A percentile compares a stretch with the other conserved stretches of the same genome.
Conservation (phyloP, 2,329 filamentous ascomycete species). For the Claviceps capensis region DNA sequence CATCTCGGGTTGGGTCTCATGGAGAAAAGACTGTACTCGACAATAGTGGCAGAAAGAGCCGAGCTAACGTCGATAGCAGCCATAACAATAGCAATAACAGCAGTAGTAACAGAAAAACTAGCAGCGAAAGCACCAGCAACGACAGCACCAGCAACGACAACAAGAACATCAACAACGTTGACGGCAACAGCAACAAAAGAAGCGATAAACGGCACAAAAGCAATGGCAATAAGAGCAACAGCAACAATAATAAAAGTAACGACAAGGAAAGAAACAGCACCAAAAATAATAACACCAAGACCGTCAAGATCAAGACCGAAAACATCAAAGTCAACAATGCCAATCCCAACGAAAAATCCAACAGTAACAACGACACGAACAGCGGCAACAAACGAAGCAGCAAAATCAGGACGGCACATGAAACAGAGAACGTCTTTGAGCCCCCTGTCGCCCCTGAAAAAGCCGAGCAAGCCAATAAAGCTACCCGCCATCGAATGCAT, state of each 20-base stretch:
- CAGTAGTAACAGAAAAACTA: not conserved
- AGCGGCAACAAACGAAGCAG: not conserved
- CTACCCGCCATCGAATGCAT: not conserved
- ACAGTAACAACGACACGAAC: not conserved
- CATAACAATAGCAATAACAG: not conserved
- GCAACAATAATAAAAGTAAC: not conserved
- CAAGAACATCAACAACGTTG: too few relatives aligned
- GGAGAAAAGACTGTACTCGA: not conserved
- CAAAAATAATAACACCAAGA: not conserved
- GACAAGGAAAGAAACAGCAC: not conserved
- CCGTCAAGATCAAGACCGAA: not conserved
- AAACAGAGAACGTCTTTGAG: not conserved
- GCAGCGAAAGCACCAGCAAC: not conserved
- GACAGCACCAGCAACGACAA: too few relatives aligned
- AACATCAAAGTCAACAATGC: not conserved
- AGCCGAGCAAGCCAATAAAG: not conserved
- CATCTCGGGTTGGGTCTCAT: not conserved
- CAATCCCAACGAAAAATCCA: not conserved
- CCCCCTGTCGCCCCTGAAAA: not conserved
- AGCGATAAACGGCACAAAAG: not conserved
- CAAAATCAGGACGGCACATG: not conserved
- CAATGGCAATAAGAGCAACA: not conserved
- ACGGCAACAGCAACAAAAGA: not conserved
- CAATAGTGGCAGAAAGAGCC: not conserved
- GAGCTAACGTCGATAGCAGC: not conserved